A percentile compares a stretch with the other conserved stretches of the same genome.
Evolutionary conservation across 2,329 filamentous ascomycete genomes (phyloP).

Genomic region (Fusarium compactum): DNA sequence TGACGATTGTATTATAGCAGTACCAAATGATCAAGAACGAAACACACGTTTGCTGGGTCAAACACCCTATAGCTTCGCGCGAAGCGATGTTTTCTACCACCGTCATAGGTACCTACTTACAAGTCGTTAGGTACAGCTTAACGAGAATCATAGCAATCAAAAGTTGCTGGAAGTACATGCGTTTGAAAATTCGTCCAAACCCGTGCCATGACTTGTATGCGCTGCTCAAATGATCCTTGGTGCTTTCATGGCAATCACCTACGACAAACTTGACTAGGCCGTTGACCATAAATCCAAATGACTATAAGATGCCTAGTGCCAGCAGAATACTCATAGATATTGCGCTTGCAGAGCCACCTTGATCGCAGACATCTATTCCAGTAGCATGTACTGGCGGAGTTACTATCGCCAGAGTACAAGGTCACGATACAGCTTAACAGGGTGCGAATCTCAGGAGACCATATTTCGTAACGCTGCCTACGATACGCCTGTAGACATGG

Average conservation of each 20-base stretch:
- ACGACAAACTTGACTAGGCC: conserved; percentile 9
- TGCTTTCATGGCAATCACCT: background rate
- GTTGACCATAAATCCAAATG: background rate
- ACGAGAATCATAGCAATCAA: background rate
- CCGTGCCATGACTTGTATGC: background rate
- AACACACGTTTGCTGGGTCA: too few relatives aligned
- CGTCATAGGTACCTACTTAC: background rate
- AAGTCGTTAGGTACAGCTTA: too few relatives aligned
- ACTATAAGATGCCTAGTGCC: conserved; percentile 18
- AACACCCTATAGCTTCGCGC: background rate
- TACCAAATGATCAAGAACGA: background rate
- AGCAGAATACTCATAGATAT: background rate
- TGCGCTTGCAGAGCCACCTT: background rate
- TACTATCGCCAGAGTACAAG: background rate
- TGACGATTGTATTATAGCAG: too few relatives aligned
- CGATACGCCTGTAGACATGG: background rate
- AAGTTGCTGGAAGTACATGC: background rate
- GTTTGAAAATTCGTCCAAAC: background rate
- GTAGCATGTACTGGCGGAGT: conserved; percentile 6
- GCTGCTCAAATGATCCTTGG: background rate
- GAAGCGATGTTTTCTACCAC: background rate
- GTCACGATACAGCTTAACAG: background rate
- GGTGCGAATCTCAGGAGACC: background rate
- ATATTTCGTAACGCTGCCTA: background rate
- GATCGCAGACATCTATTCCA: background rate